Evolutionary conservation across 345 rosid species (phyloP).

Genomic region (Pistacia atlantica): DNA sequence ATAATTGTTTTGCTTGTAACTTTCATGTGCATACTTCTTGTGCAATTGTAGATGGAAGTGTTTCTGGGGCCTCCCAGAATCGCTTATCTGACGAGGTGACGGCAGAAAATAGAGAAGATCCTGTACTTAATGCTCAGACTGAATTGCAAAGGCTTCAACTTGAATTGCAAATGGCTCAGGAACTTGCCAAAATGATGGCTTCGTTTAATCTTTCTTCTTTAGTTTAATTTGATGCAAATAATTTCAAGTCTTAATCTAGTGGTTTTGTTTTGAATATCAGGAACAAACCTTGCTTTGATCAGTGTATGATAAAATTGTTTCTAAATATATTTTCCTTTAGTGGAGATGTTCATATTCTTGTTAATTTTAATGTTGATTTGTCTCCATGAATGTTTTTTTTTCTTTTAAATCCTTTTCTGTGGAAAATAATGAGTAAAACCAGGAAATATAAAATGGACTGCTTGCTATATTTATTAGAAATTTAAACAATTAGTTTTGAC

Average conservation of each 20-base stretch:
- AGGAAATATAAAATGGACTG: too few relatives aligned
- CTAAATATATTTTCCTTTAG: too few relatives aligned
- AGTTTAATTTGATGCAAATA: slow-evolving; percentile 11
- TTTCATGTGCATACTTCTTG: slow-evolving; percentile 36
- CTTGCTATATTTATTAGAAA: too few relatives aligned
- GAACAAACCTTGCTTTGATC: neutral
- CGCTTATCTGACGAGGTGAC: neutral
- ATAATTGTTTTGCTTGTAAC: slow-evolving; percentile 39
- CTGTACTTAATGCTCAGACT: slow-evolving; percentile 26
- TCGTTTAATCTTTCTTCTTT: slow-evolving; percentile 36
- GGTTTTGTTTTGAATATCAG: neutral
- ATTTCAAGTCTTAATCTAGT: neutral
- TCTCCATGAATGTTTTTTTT: neutral
- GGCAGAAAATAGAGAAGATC: slow-evolving; percentile 28
- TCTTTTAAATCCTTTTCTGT: neutral
- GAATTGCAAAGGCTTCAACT: slow-evolving; percentile 36
- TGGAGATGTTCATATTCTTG: neutral
- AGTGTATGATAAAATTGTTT: neutral
- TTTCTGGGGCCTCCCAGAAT: neutral
- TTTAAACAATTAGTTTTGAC: too few relatives aligned
- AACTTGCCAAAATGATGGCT: slow-evolving; percentile 39
- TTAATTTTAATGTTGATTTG: too few relatives aligned
- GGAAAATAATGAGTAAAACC: too few relatives aligned
- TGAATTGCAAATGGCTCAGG: slow-evolving; percentile 36
- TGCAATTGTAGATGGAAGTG: neutral